Conservation (phyloP, 2,329 filamentous ascomycete genomes). For the Incumbomyces lentus region DNA sequence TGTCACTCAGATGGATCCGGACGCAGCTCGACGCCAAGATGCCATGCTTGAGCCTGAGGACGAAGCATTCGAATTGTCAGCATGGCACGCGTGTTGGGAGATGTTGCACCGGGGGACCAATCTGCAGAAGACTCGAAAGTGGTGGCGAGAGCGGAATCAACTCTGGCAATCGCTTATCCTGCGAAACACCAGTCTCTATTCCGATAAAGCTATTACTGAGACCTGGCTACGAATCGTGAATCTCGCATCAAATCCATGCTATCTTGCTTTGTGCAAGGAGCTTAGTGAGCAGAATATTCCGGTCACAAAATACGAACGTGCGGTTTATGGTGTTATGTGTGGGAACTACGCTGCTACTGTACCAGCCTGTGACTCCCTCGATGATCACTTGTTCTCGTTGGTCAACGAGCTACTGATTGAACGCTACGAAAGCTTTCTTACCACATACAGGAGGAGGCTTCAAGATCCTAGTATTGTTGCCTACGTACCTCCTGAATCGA, state of each 20-base stretch:
- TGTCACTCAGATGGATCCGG: conserved; percentile 83
- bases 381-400: conserved; percentile 76
- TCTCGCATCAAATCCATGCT: conserved; percentile 18
- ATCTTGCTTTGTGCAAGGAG: conserved; percentile 18
- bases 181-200: conserved; percentile 44
- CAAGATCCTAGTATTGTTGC: conserved; percentile 33
- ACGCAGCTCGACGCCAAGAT: conserved; percentile 71
- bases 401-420: conserved; percentile 77
- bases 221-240: conserved; percentile 19
- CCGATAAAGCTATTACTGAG: conserved; percentile 29
- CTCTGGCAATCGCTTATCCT: conserved; percentile 80
- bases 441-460: conserved; percentile 33
- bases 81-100: conserved; percentile 92
- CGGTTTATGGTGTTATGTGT: conserved; percentile 81
- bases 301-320: conserved; percentile 68
- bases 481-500: conserved; percentile 11
- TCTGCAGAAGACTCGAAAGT: conserved; percentile 65
- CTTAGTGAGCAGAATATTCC: conserved; percentile 49
- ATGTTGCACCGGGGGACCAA: conserved; percentile 76
- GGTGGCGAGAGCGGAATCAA: conserved; percentile 78
- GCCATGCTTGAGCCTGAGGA: conserved; percentile 71
- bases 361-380: conserved; percentile 66
- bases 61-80: conserved; percentile 75
- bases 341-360: conserved; percentile 73
- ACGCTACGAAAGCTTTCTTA: conserved; percentile 62